These are phyloP conservation scores for Pythium diclinum DNA, from an alignment of 352 stramenopile genomes.

Conservation along the genomic window DNA sequence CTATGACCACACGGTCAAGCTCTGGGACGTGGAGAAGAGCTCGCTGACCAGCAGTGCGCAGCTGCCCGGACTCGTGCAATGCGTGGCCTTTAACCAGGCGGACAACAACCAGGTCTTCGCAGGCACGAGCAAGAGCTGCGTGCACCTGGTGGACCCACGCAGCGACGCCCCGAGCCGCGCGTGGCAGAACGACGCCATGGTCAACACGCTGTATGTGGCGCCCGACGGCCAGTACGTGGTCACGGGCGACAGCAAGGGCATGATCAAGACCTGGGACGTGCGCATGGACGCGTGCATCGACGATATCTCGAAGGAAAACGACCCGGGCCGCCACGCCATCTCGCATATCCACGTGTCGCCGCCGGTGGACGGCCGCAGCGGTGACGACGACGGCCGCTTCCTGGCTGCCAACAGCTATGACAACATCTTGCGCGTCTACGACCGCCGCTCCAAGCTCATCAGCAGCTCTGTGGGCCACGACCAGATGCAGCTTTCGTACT, in stretches of 20 bases:
- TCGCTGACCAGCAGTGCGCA: constrained; percentile 58
- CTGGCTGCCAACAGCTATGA: constrained; percentile 87
- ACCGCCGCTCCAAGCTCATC: constrained; percentile 80
- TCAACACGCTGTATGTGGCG: constrained; percentile 82
- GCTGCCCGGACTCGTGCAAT: constrained; percentile 79
- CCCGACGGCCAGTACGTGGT: constrained; percentile 75
- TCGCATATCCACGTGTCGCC: constrained; percentile 82
- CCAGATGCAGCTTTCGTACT: constrained; percentile 76
- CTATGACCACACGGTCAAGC: constrained; percentile 87
- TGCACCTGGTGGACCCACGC: constrained; percentile 73
- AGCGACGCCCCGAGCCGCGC: constrained; percentile 31
- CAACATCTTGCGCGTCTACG: constrained; percentile 88
- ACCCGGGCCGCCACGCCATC: constrained; percentile 73
- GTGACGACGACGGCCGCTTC: constrained; percentile 77
- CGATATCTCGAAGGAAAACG: constrained; percentile 76
- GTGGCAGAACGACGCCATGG: constrained; percentile 85
- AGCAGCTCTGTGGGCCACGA: constrained; percentile 66
- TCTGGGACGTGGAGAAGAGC: constrained; percentile 85
- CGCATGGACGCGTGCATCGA: constrained; percentile 77
- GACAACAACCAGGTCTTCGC: constrained; percentile 83
- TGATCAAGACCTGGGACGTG: constrained; percentile 87
- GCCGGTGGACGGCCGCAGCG: constrained; percentile 46
- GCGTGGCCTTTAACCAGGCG: constrained; percentile 76
- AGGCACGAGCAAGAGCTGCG: constrained; percentile 75
- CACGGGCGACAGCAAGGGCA: constrained; percentile 82